phyloP scores from a whole-genome alignment of 306 rosid species.

The Fragaria vesca region DNA sequence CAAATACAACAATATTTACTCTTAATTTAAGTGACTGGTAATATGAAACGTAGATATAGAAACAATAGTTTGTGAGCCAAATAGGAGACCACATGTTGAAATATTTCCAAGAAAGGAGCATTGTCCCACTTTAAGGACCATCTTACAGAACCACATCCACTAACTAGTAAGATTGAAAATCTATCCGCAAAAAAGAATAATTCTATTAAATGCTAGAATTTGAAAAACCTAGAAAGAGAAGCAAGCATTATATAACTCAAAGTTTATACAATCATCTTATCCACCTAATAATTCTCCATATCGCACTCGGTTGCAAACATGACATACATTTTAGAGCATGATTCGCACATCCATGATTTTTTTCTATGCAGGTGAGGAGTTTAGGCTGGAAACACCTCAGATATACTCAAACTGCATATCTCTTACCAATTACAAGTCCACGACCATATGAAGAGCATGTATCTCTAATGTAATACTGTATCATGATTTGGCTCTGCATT shows the following conservation, averaged over 20 bases:
- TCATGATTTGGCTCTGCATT: background rate
- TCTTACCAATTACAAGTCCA: background rate
- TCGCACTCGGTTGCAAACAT: background rate
- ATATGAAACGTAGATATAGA: background rate
- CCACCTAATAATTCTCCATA: background rate
- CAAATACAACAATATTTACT: conserved; percentile 19
- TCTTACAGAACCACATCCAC: background rate
- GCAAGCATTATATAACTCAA: background rate
- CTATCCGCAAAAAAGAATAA: background rate
- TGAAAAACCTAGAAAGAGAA: background rate
- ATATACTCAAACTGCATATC: background rate
- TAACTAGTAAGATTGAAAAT: background rate
- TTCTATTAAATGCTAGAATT: background rate
- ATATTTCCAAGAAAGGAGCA: background rate
- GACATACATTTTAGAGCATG: background rate
- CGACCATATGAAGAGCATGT: background rate
- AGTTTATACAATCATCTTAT: background rate
- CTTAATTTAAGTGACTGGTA: background rate
- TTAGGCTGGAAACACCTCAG: background rate
- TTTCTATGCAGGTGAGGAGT: background rate
- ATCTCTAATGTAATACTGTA: background rate
- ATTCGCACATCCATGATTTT: background rate
- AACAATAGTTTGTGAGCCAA: background rate
- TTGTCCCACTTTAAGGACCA: background rate
- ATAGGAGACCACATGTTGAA: background rate